Evolutionary conservation across 2,329 filamentous ascomycete species (phyloP), one percentile per base, ranked within the genome.

Genomic region (Colletotrichum spaethianum): DNA sequence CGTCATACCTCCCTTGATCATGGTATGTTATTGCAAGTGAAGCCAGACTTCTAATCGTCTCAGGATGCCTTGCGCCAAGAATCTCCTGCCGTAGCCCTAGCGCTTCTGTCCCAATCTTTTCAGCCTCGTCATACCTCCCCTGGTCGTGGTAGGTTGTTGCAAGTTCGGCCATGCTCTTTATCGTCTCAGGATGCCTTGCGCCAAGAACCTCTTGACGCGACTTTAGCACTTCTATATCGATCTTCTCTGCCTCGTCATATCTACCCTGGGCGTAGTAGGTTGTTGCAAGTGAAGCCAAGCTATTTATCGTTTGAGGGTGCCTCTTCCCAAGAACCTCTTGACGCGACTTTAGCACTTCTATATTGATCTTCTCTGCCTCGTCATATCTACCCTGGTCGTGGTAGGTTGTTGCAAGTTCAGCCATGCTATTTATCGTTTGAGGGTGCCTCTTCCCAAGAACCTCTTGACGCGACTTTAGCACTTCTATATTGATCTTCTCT

Each of bases 291-390:
- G 1, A 20, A 1, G 12, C 9, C 44, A 26, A 23, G 11, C 3
- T 3, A 20, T 14, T 5, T 1, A 48, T 26, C 8, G n/a, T 26
- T 3, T 26, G 1, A 14, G 44, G 44, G 44, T 48, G n/a, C 26
- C n/a, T 26, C 26, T 26, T 23, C 12, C 44, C 44, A 46, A 46
- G n/a, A 9, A n/a, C 4, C 18, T 46, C 20, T 6, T 11, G 42
- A 9, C 3, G 20, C n/a, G n/a, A 3, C 4, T 7, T 9, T 9
- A 46, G 42, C 4, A 46, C 7, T 11, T 46, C 20, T n/a, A 11
- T 1, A 1, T 1, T 0, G 3, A n/a, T n/a, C 11, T 23, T 26
- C 11, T 26, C 8, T 5, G 0, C 44, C n/a, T 48, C 44, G 23
- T 26, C n/a, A 6, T 48, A 48, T 4, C 8, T 48, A n/a, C 44